Evolutionary conservation across 768 basidiomycete genomes (phyloP).

Genomic region (Lactifluus piperatus): DNA sequence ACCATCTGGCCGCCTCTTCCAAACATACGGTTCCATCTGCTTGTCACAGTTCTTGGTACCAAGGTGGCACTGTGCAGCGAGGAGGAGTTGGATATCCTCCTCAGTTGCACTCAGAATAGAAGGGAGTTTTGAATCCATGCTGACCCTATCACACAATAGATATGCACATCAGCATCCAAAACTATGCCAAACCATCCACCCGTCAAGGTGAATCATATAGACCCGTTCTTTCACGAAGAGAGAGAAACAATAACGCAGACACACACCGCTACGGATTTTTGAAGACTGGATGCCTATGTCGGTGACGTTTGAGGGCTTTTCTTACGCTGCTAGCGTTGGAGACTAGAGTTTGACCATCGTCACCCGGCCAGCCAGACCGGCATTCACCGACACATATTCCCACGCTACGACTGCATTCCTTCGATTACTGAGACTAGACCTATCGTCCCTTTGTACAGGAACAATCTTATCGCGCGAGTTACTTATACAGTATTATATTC

Average conservation of each 20-base stretch:
- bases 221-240: slow-evolving; percentile 24
- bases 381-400: slow-evolving; percentile 1
- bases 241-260: slow-evolving; percentile 12
- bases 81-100: slow-evolving; percentile 92
- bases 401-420: too few relatives aligned
- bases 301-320: slow-evolving; percentile 28
- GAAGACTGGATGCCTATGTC: slow-evolving; percentile 31
- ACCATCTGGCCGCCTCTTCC: slow-evolving; percentile 95
- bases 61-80: slow-evolving; percentile 93
- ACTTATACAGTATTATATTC: too few relatives aligned
- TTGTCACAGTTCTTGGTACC: slow-evolving; percentile 99
- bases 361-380: slow-evolving; percentile 6
- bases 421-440: too few relatives aligned
- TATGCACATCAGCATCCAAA: slow-evolving; percentile 33
- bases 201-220: slow-evolving; percentile 22
- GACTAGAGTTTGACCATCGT: slow-evolving; percentile 5
- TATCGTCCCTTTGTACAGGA: too few relatives aligned
- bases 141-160: slow-evolving; percentile 25
- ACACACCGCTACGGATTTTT: slow-evolving; percentile 36
- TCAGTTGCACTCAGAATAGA: slow-evolving; percentile 89
- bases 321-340: slow-evolving; percentile 15
- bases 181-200: slow-evolving; percentile 28
- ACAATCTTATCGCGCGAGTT: too few relatives aligned
- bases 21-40: slow-evolving; percentile 98
- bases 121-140: slow-evolving; percentile 84